Conservation (phyloP, 306 rosid genomes). For the Trichosanthes cucumerina region DNA sequence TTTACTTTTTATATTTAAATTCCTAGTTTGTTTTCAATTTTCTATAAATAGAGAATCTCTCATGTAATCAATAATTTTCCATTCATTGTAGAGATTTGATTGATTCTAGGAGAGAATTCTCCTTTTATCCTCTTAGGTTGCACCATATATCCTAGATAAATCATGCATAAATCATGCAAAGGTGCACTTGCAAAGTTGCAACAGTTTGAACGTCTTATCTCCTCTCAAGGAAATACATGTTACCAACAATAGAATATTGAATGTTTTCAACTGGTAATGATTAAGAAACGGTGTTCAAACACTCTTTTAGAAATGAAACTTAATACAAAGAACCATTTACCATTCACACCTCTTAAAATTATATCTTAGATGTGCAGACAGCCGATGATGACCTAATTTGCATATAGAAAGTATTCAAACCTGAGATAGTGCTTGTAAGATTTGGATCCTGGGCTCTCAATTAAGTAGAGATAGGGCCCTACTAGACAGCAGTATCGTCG, state of each 20-base stretch:
- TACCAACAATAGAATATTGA: not conserved
- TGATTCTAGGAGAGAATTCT: not conserved
- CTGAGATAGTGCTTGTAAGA: slow-evolving; percentile 80
- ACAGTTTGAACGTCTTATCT: not conserved
- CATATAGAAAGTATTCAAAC: slow-evolving; percentile 21
- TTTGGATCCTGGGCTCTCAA: slow-evolving; percentile 74
- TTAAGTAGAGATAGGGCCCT: slow-evolving; percentile 84
- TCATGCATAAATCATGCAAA: not conserved
- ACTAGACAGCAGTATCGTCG: slow-evolving; percentile 71
- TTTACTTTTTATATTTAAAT: no score
- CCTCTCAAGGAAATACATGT: not conserved
- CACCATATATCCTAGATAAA: not conserved
- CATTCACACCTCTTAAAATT: not conserved
- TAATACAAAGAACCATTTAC: not conserved
- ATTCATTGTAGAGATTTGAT: not conserved
- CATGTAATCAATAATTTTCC: not conserved
- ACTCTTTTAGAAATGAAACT: not conserved
- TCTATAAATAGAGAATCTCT: not conserved
- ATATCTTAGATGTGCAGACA: not conserved
- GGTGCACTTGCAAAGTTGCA: not conserved
- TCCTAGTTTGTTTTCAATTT: no score
- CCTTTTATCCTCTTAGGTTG: not conserved
- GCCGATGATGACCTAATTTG: not conserved
- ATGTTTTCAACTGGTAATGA: not conserved
- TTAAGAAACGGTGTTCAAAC: not conserved